A percentile compares a stretch with the other conserved stretches of the same genome.
These are phyloP conservation scores for Trichoderma harzianum DNA, from an alignment of 2,329 filamentous ascomycete genomes.

Conservation along the genomic window DNA sequence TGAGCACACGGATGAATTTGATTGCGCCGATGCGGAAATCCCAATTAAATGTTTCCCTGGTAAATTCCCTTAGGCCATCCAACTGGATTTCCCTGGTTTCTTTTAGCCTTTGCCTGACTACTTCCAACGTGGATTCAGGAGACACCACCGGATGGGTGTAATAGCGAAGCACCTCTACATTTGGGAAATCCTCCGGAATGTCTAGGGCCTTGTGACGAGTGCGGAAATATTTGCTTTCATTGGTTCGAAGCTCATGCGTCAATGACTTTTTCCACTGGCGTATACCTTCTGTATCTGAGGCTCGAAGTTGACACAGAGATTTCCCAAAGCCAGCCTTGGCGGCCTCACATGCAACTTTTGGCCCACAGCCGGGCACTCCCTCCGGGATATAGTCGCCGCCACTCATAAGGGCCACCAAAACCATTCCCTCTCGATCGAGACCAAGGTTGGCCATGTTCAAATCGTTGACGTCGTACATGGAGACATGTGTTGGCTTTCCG, in stretches of 20 bases:
- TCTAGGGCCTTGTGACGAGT: slow-evolving; percentile 68
- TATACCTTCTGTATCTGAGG: slow-evolving; percentile 57
- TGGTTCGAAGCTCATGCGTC: slow-evolving; percentile 73
- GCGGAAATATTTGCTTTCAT: slow-evolving; percentile 77
- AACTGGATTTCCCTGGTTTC: slow-evolving; percentile 28
- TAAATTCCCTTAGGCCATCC: slow-evolving; percentile 66
- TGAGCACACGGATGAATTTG: slow-evolving; percentile 78
- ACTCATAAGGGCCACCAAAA: slow-evolving; percentile 89
- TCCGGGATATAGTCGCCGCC: slow-evolving; percentile 91
- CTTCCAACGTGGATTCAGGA: slow-evolving; percentile 44
- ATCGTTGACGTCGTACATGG: slow-evolving; percentile 66
- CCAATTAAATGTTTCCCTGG: slow-evolving; percentile 83
- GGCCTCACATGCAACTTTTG: slow-evolving; percentile 85
- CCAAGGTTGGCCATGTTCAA: slow-evolving; percentile 51
- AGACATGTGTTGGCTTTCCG: slow-evolving; percentile 81
- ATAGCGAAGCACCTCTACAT: slow-evolving; percentile 72
- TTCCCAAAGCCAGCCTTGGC: slow-evolving; percentile 83
- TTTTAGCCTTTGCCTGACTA: slow-evolving; percentile 27
- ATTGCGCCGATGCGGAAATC: slow-evolving; percentile 70
- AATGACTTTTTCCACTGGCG: slow-evolving; percentile 69
- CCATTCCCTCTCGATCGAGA: slow-evolving; percentile 83
- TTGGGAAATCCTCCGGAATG: slow-evolving; percentile 80
- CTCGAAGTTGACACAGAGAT: slow-evolving; percentile 64
- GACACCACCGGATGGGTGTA: slow-evolving; percentile 89
- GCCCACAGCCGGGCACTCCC: slow-evolving; percentile 81